These are phyloP conservation scores for Grosmannia serpens DNA, from an alignment of 2,329 filamentous ascomycete species.

Conservation along the genomic window DNA sequence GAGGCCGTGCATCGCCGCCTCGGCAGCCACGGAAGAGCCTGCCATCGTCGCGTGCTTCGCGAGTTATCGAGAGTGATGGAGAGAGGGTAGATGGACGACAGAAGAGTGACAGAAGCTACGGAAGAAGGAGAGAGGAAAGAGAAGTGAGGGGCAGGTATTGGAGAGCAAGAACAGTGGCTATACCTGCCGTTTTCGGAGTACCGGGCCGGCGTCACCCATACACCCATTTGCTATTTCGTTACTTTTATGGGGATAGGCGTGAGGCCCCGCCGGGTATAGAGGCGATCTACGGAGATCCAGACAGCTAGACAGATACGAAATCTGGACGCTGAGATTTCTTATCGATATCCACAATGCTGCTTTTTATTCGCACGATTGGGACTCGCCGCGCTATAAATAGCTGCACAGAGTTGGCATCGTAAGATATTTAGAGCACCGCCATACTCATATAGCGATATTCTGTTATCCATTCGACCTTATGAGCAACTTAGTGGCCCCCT, in stretches of 20 bases:
- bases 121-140: not conserved
- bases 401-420: not conserved
- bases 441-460: no score
- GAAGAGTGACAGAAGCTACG: not conserved
- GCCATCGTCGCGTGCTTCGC: not conserved
- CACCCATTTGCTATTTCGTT: not conserved
- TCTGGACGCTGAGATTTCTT: not conserved
- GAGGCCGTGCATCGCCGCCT: not conserved
- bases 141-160: not conserved
- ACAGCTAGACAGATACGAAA: not conserved
- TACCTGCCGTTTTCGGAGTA: not conserved
- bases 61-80: not conserved
- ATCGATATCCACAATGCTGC: not conserved
- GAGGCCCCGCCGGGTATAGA: not conserved
- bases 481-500: no score
- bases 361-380: not conserved
- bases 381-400: not conserved
- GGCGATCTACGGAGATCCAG: not conserved
- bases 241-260: not conserved
- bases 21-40: not conserved
- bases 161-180: not conserved
- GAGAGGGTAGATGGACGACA: not conserved
- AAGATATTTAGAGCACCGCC: no score
- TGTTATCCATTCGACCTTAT: no score
- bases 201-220: not conserved